Evolutionary conservation across 2,329 filamentous ascomycete genomes (phyloP).

Genomic region (Colletotrichum somersetense): DNA sequence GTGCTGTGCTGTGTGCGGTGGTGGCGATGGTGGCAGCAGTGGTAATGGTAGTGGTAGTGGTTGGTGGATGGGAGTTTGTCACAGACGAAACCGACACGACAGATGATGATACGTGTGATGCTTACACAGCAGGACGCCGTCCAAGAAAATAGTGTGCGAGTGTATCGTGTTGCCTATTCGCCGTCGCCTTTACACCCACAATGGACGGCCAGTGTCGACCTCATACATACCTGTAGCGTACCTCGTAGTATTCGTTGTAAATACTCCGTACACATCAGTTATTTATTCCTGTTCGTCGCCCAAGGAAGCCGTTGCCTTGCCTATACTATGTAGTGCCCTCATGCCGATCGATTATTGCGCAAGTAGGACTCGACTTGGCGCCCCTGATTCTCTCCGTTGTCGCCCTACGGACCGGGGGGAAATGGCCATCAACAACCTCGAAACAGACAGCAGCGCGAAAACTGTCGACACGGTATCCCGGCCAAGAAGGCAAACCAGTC

Average conservation of each 20-base stretch:
- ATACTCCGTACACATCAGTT: not conserved
- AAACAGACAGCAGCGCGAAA: not conserved
- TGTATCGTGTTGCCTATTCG: conserved; percentile 7
- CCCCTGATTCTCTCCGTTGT: not conserved
- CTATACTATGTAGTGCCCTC: not conserved
- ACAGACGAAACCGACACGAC: conserved; percentile 1
- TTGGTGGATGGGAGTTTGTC: conserved; percentile 3
- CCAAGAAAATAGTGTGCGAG: not conserved
- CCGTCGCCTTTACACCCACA: conserved; percentile 22
- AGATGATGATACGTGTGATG: conserved; percentile 6
- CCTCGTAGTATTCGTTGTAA: too few species aligned
- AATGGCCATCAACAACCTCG: not conserved
- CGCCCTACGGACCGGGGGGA: conserved; percentile 16
- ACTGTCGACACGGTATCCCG: conserved; percentile 19
- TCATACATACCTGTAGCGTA: not conserved
- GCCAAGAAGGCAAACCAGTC: not conserved
- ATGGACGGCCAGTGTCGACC: not conserved
- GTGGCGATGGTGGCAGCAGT: not conserved
- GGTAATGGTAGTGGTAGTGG: not conserved
- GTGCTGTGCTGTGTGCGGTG: conserved; percentile 15
- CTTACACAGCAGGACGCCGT: not conserved
- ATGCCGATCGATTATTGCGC: too few species aligned
- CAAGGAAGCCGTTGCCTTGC: not conserved
- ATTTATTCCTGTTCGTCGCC: not conserved
- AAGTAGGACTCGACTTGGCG: not conserved